phyloP scores from a whole-genome alignment of 371 early-diverging fungal genomes.

The Coemansia sp. region DNA sequence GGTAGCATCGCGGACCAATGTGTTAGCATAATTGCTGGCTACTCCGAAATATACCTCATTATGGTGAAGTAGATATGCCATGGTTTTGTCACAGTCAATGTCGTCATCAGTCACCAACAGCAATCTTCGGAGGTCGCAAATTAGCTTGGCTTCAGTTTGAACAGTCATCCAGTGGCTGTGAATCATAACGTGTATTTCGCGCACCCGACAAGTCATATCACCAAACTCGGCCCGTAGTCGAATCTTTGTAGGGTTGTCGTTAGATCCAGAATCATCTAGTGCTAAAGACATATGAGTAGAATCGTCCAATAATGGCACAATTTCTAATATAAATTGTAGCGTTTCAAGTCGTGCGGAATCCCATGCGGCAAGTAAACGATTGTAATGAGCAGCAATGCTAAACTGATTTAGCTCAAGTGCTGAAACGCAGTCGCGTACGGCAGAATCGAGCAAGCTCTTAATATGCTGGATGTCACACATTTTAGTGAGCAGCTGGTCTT shows the following conservation, averaged over 20 bases:
- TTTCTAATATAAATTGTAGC: constrained; percentile 21
- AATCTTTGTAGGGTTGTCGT: constrained; percentile 10
- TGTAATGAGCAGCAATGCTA: constrained; percentile 36
- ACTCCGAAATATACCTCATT: constrained; percentile 20
- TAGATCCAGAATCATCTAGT: background rate
- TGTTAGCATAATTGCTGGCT: background rate
- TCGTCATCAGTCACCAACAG: constrained; percentile 1
- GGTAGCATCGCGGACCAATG: constrained; percentile 9
- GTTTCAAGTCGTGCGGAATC: constrained; percentile 29
- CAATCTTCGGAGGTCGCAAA: constrained; percentile 4
- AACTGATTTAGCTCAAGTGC: constrained; percentile 27
- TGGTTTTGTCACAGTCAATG: background rate
- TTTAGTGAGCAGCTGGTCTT: background rate
- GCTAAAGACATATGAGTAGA: background rate
- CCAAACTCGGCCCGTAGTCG: constrained; percentile 45
- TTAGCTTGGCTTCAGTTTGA: background rate
- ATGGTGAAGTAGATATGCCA: constrained; percentile 7
- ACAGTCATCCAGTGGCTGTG: background rate
- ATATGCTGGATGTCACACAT: constrained; percentile 1
- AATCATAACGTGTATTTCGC: constrained; percentile 10
- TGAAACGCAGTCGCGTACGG: constrained; percentile 12
- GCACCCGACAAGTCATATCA: constrained; percentile 19
- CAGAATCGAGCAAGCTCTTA: constrained; percentile 12
- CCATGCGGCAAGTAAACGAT: constrained; percentile 25
- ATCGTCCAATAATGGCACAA: constrained; percentile 15